Percentiles rank a stretch among this genome's conserved stretches.
Evolutionary conservation across 768 basidiomycete genomes (phyloP).

Genomic region (Mrakia frigida): DNA sequence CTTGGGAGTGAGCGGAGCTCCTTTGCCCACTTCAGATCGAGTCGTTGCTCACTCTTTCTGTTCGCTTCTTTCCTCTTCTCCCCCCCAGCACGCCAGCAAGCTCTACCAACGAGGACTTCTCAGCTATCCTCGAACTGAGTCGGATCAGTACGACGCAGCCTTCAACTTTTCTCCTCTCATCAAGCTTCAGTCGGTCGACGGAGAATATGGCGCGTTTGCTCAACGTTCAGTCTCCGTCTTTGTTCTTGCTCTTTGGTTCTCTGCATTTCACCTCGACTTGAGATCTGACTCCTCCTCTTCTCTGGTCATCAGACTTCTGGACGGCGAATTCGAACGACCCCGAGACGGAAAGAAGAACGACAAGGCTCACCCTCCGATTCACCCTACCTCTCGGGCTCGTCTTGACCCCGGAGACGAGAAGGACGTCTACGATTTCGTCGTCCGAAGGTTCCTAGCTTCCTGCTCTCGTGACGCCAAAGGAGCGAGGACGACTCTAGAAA

Average conservation of each 20-base stretch:
- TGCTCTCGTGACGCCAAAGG: conserved; percentile 94
- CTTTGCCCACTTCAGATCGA: not conserved
- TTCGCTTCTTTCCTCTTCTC: not conserved
- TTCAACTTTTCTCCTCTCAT: conserved; percentile 88
- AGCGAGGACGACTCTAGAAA: conserved; percentile 80
- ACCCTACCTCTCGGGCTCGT: conserved; percentile 82
- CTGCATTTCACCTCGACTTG: too few species aligned
- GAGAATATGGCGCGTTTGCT: conserved; percentile 81
- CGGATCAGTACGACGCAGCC: conserved; percentile 88
- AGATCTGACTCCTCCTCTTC: not conserved
- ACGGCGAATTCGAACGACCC: conserved; percentile 68
- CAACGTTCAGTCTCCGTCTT: conserved; percentile 46
- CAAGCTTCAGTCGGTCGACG: conserved; percentile 74
- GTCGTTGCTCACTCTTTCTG: not conserved
- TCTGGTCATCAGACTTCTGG: conserved; percentile 54
- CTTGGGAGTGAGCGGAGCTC: conserved; percentile 61
- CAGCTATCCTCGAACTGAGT: conserved; percentile 96
- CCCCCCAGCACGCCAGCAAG: conserved; percentile 75
- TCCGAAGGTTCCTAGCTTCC: conserved; percentile 81
- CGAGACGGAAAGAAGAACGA: conserved; percentile 92
- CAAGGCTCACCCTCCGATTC: conserved; percentile 97
- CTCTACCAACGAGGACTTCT: conserved; percentile 92
- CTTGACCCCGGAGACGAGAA: conserved; percentile 82
- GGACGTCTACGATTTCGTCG: conserved; percentile 86
- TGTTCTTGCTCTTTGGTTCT: too few species aligned